Percentiles rank a stretch among this genome's conserved stretches.
Evolutionary conservation across 805 yeast species (phyloP).

Genomic region (Hanseniaspora mollemarum): DNA sequence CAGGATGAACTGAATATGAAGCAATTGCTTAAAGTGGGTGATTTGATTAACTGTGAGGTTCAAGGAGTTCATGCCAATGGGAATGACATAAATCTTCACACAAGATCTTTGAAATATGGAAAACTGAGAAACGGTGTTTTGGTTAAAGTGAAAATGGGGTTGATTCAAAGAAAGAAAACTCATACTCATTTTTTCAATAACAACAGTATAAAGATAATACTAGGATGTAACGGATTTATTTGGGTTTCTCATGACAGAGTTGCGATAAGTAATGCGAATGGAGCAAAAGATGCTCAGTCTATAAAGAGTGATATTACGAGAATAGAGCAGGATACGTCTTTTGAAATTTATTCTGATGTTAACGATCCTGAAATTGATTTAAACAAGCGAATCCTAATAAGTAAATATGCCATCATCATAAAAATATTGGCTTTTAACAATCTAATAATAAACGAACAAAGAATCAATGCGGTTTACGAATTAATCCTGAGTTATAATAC

Average conservation of each 20-base stretch:
- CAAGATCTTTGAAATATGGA: slow-evolving; percentile 91
- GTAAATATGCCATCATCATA: slow-evolving; percentile 76
- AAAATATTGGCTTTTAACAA: slow-evolving; percentile 73
- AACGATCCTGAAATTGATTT: slow-evolving; percentile 60
- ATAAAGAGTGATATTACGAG: slow-evolving; percentile 45
- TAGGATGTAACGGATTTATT: slow-evolving; percentile 90
- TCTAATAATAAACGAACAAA: slow-evolving; percentile 71
- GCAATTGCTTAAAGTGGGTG: slow-evolving; percentile 87
- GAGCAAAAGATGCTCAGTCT: slow-evolving; percentile 22
- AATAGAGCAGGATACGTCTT: slow-evolving; percentile 81
- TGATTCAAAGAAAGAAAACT: slow-evolving; percentile 73
- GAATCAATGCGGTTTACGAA: slow-evolving; percentile 76
- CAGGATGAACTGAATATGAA: slow-evolving; percentile 96
- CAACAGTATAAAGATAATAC: slow-evolving; percentile 63
- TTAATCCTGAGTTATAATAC: slow-evolving; percentile 29
- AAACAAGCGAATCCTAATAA: slow-evolving; percentile 56
- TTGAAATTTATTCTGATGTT: slow-evolving; percentile 88
- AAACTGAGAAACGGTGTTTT: slow-evolving; percentile 85
- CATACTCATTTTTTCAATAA: slow-evolving; percentile 89
- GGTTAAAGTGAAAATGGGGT: slow-evolving; percentile 65
- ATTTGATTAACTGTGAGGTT: slow-evolving; percentile 87
- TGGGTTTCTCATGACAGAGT: slow-evolving; percentile 71
- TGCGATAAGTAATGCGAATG: slow-evolving; percentile 25
- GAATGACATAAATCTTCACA: slow-evolving; percentile 76
- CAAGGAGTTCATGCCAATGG: slow-evolving; percentile 85